Evolutionary conservation across 371 early-diverging fungal species (phyloP).

Genomic region (Coemansia sp.): DNA sequence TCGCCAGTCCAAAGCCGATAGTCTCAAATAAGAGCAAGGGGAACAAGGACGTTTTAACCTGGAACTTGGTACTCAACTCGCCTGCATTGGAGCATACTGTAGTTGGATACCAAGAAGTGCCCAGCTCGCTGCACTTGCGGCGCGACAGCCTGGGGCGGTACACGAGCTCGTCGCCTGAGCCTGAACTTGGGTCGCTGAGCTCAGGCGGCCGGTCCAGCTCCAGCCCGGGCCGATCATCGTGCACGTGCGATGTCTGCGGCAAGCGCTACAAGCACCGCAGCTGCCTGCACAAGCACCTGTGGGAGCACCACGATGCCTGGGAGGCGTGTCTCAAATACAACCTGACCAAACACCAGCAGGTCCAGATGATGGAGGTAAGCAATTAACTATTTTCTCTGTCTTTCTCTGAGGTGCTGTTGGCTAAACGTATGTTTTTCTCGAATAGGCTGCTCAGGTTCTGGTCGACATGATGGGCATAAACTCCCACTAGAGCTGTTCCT

Average conservation of each 20-base stretch:
- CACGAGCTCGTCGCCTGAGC: slow-evolving; percentile 43
- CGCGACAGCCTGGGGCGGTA: slow-evolving; percentile 40
- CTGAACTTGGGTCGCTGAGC: slow-evolving; percentile 16
- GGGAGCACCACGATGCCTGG: slow-evolving; percentile 64
- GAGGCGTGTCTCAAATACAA: slow-evolving; percentile 58
- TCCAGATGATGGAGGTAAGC: slow-evolving; percentile 63
- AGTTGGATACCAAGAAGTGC: slow-evolving; percentile 21
- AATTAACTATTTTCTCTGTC: not conserved
- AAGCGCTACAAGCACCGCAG: slow-evolving; percentile 59
- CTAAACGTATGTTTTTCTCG: not conserved
- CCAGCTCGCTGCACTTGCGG: slow-evolving; percentile 22
- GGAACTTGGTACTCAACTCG: not conserved
- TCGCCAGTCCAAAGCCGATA: not conserved
- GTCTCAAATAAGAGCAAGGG: not conserved
- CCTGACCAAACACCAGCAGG: slow-evolving; percentile 61
- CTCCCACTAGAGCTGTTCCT: slow-evolving; percentile 12
- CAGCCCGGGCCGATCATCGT: slow-evolving; percentile 50
- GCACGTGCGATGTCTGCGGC: slow-evolving; percentile 54
- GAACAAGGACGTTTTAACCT: not conserved
- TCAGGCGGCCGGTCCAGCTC: slow-evolving; percentile 40
- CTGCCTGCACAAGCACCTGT: slow-evolving; percentile 58
- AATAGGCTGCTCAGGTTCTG: slow-evolving; percentile 54
- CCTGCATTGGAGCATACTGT: slow-evolving; percentile 1
- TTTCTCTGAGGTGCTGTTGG: not conserved
- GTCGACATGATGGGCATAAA: slow-evolving; percentile 52